phyloP scores from a whole-genome alignment of 805 yeast species.

The Saccharomycopsis fodiens region DNA sequence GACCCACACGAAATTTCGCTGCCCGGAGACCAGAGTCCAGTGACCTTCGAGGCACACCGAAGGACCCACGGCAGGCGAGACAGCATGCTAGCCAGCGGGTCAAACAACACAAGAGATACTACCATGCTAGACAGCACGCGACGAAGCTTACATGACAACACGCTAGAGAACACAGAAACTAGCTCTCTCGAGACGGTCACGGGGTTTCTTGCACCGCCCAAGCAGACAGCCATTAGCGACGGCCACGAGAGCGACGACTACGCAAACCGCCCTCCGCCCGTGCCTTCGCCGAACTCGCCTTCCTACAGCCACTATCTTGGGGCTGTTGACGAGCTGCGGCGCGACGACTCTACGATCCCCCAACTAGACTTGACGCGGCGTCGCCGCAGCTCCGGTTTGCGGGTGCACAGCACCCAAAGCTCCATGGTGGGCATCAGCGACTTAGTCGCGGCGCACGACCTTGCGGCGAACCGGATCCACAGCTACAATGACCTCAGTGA shows the following conservation, averaged over 20 bases:
- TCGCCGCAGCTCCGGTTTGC: not conserved
- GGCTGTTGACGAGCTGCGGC: slow-evolving; percentile 7
- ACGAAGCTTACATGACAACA: no score
- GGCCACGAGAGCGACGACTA: slow-evolving; percentile 24
- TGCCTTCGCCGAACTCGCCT: slow-evolving; percentile 25
- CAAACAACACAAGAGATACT: no score
- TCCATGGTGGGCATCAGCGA: not conserved
- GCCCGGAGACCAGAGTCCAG: no score
- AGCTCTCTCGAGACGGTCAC: no score
- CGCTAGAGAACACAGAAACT: no score
- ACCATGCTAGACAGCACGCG: no score
- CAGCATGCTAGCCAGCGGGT: no score
- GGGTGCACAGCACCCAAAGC: slow-evolving; percentile 3
- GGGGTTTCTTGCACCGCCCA: no score
- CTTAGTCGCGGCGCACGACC: not conserved
- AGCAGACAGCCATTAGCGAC: no score
- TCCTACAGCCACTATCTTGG: slow-evolving; percentile 23
- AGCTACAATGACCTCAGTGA: not conserved
- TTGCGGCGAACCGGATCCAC: not conserved
- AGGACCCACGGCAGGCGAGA: no score
- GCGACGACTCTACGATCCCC: slow-evolving; percentile 6
- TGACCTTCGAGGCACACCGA: no score
- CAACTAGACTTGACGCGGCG: slow-evolving; percentile 10
- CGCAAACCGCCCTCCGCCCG: slow-evolving; percentile 36
- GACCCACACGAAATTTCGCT: no score